Conservation (phyloP, 83 land plant genomes). For the Picea abies region DNA sequence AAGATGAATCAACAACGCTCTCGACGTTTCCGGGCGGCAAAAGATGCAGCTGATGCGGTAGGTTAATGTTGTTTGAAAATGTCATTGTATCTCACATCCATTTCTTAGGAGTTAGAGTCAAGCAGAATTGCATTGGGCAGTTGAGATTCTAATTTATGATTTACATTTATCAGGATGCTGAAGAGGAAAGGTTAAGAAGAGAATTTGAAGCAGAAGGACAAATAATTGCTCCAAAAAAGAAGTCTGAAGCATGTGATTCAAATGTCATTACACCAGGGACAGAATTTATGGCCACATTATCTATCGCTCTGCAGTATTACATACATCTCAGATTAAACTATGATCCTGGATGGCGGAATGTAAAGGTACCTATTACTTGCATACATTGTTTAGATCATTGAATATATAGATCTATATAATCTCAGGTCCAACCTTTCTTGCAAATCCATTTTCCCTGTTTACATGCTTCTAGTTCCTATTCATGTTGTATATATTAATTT, state of each 20-base stretch:
- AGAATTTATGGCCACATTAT: constrained; percentile 60
- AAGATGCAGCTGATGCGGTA: constrained; percentile 95
- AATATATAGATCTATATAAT: not conserved
- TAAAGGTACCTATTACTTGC: not conserved
- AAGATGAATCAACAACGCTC: constrained; percentile 97
- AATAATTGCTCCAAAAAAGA: constrained; percentile 46
- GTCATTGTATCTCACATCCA: not conserved
- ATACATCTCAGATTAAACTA: constrained; percentile 41
- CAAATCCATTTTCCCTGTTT: not conserved
- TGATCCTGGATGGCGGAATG: constrained; percentile 59
- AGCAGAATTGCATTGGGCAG: too few species aligned
- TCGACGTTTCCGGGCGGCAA: constrained; percentile 91
- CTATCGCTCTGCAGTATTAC: constrained; percentile 60
- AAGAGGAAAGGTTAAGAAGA: constrained; percentile 54
- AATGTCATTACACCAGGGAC: constrained; percentile 83
- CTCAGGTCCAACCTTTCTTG: not conserved
- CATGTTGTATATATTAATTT: not conserved
- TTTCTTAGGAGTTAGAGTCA: not conserved
- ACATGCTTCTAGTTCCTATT: not conserved
- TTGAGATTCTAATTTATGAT: too few species aligned
- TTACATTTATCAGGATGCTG: constrained; percentile 41
- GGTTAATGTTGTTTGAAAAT: constrained; percentile 13
- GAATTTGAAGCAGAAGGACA: constrained; percentile 61
- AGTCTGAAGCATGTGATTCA: constrained; percentile 55
- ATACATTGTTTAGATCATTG: not conserved